Conservation (phyloP, 768 basidiomycete genomes). For the Boletus huronensis region DNA sequence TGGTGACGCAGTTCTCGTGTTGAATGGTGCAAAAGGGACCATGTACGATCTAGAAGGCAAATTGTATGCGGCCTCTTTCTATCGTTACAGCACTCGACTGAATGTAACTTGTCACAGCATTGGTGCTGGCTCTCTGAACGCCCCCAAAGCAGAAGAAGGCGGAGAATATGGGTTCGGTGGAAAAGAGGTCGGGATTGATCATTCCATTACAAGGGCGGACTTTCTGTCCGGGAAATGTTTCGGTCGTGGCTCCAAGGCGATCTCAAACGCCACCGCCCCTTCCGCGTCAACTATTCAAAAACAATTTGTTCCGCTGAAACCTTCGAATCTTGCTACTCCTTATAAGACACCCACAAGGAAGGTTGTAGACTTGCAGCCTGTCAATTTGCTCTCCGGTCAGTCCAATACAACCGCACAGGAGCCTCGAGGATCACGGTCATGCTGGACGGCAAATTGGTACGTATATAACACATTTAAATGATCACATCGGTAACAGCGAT, state of each 20-base stretch:
- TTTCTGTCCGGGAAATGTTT: conserved; percentile 68
- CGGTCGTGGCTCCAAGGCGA: conserved; percentile 32
- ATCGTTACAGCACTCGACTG: background rate
- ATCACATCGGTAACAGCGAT: conserved; percentile 1
- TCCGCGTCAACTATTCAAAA: conserved; percentile 31
- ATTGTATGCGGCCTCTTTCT: conserved; percentile 42
- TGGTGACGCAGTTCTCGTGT: conserved; percentile 67
- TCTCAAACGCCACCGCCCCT: conserved; percentile 11
- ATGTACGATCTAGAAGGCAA: conserved; percentile 64
- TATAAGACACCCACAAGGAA: conserved; percentile 28
- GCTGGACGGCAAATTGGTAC: conserved; percentile 74
- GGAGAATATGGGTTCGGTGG: conserved; percentile 41
- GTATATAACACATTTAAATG: conserved; percentile 11
- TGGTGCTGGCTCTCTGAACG: conserved; percentile 45
- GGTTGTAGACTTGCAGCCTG: conserved; percentile 39
- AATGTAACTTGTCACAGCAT: conserved; percentile 38
- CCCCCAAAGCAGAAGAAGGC: conserved; percentile 36
- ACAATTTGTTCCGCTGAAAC: conserved; percentile 32
- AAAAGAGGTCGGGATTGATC: conserved; percentile 67
- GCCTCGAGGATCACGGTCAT: conserved; percentile 27
- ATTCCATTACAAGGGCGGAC: conserved; percentile 48
- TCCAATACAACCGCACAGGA: conserved; percentile 6
- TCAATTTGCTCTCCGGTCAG: conserved; percentile 32
- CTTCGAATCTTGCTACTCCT: conserved; percentile 20
- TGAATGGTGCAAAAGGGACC: conserved; percentile 42